Evolutionary conservation across 139 green algal genomes (phyloP).

Genomic region (Chlamydomonas schloesseri): DNA sequence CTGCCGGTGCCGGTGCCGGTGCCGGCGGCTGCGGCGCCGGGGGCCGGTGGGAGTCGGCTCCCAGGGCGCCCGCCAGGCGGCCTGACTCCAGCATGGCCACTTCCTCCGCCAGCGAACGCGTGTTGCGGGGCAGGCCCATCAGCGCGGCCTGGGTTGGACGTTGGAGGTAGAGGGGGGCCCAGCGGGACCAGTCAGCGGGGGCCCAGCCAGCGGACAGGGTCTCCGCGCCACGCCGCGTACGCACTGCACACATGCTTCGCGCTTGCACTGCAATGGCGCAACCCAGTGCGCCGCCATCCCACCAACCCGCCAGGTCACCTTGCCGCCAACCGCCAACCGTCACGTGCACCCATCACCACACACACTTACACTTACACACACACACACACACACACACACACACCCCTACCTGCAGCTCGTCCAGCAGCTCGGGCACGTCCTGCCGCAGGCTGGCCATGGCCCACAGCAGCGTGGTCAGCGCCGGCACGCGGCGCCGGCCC

Average conservation of each 20-base stretch:
- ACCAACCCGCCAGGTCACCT: too few relatives aligned
- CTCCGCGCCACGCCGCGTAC: too few relatives aligned
- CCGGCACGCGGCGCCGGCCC: conserved; percentile 1
- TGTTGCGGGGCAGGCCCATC: conserved; percentile 4
- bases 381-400: too few relatives aligned
- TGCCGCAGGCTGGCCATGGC: conserved; percentile 26
- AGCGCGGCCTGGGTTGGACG: conserved; percentile 15
- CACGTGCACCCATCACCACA: too few relatives aligned
- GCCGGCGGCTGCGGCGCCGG: background rate
- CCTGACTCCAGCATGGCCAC: conserved; percentile 22
- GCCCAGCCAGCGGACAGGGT: too few relatives aligned
- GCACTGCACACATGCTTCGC: too few relatives aligned
- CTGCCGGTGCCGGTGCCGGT: background rate
- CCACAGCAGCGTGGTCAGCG: conserved; percentile 34
- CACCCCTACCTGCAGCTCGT: conserved; percentile 18
- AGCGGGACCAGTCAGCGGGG: too few relatives aligned
- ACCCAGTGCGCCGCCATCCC: too few relatives aligned
- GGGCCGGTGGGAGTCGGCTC: background rate
- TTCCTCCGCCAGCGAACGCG: conserved; percentile 4
- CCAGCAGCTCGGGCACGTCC: conserved; percentile 14
- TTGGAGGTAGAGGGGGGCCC: too few relatives aligned
- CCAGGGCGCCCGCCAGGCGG: background rate
- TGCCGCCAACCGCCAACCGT: too few relatives aligned
- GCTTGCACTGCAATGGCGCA: too few relatives aligned
- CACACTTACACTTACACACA: too few relatives aligned